Conservation (phyloP, 31 red algal genomes). For the Endocladia muricata region DNA sequence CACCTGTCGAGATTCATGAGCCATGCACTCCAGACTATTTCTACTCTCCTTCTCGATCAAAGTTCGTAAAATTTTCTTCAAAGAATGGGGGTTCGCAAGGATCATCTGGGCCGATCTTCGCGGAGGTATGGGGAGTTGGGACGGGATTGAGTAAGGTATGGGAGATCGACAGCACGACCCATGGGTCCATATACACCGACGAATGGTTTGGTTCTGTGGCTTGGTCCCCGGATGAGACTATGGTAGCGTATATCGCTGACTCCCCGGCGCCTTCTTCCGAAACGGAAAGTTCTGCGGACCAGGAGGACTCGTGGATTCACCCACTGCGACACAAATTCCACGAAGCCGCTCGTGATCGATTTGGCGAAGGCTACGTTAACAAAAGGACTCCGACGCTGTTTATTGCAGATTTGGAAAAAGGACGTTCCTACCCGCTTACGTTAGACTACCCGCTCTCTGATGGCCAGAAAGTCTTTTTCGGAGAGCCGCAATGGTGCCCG, state of each 20-base stretch:
- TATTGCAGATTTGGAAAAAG: constrained; percentile 35
- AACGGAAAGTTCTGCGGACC: constrained; percentile 7
- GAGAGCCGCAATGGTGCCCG: constrained; percentile 55
- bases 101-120: background rate
- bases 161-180: constrained; percentile 31
- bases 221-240: constrained; percentile 82
- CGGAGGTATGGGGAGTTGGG: constrained; percentile 26
- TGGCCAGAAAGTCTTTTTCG: background rate
- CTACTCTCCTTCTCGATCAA: constrained; percentile 9
- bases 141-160: constrained; percentile 32
- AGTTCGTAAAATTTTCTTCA: constrained; percentile 23
- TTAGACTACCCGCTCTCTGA: constrained; percentile 6
- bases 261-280: constrained; percentile 9
- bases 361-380: constrained; percentile 69
- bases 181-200: constrained; percentile 79
- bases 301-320: constrained; percentile 20
- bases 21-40: background rate
- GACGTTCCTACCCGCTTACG: constrained; percentile 10
- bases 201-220: constrained; percentile 74
- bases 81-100: background rate
- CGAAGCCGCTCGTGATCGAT: constrained; percentile 43
- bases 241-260: constrained; percentile 75
- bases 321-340: constrained; percentile 37
- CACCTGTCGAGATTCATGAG: constrained; percentile 3
- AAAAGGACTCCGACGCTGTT: constrained; percentile 59